Evolutionary conservation across 2,329 filamentous ascomycete genomes (phyloP).

Genomic region (Pseudogymnoascus sp.): DNA sequence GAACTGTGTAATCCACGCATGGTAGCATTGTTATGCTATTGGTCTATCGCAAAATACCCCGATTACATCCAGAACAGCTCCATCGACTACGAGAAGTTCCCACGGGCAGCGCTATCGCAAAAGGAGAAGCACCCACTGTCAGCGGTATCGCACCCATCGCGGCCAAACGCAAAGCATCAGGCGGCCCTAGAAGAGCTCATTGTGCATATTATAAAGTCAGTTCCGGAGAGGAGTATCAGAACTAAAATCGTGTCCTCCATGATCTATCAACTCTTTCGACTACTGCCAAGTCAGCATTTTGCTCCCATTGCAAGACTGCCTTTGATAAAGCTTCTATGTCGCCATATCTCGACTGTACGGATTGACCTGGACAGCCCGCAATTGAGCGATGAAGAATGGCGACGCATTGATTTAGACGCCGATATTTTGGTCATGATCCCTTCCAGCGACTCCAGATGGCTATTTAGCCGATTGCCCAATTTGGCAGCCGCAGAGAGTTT

Average conservation of each 20-base stretch:
- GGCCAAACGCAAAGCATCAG: neutral
- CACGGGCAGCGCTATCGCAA: neutral
- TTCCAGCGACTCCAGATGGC: neutral
- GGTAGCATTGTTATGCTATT: neutral
- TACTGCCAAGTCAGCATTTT: neutral
- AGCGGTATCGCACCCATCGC: neutral
- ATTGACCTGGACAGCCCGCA: neutral
- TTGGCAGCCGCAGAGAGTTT: neutral
- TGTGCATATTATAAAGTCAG: neutral
- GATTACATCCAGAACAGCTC: neutral
- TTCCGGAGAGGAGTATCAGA: neutral
- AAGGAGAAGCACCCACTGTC: neutral
- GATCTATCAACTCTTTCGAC: neutral
- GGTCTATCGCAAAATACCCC: neutral
- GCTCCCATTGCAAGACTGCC: neutral
- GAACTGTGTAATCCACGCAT: neutral
- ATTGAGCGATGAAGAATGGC: neutral
- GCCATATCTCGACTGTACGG: neutral
- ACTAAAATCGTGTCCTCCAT: neutral
- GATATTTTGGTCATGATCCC: neutral
- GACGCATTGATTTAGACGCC: neutral
- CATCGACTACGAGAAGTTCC: neutral
- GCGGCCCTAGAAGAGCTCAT: neutral
- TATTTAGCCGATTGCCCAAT: neutral
- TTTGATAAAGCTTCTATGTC: neutral